Percentiles rank a stretch among this genome's conserved stretches.
Evolutionary conservation across 2,329 filamentous ascomycete genomes (phyloP).

Genomic region (Nemania bipapillata): DNA sequence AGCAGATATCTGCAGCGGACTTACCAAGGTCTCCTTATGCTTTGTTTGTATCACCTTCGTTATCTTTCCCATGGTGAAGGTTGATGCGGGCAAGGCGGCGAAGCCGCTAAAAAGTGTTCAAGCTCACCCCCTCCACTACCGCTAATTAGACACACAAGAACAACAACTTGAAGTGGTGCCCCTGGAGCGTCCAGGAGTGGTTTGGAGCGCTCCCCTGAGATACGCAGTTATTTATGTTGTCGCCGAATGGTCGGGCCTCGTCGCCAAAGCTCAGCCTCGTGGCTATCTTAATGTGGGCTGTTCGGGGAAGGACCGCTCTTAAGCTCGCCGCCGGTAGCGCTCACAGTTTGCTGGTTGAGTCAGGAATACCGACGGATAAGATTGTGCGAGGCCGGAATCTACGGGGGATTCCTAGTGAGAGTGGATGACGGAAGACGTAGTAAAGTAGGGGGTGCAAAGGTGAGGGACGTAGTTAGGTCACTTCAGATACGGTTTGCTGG

Average conservation of each 20-base stretch:
- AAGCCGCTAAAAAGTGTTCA: conserved; percentile 62
- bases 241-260: conserved; percentile 37
- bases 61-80: conserved; percentile 74
- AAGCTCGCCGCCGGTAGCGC: conserved; percentile 29
- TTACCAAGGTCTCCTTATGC: conserved; percentile 74
- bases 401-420: not conserved
- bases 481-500: conserved; percentile 40
- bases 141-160: conserved; percentile 53
- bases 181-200: conserved; percentile 47
- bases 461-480: conserved; percentile 28
- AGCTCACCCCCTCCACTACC: conserved; percentile 68
- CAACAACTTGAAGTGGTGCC: conserved; percentile 54
- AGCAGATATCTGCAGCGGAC: conserved; percentile 44
- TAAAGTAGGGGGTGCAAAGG: conserved; percentile 28
- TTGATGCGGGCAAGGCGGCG: conserved; percentile 68
- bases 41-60: conserved; percentile 73
- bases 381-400: conserved; percentile 7
- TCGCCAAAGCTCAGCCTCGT: conserved; percentile 46
- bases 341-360: conserved; percentile 31
- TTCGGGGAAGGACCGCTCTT: conserved; percentile 19
- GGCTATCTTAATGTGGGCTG: conserved; percentile 39
- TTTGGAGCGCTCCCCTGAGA: conserved; percentile 47
- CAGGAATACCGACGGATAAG: not conserved
- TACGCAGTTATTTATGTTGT: conserved; percentile 27
- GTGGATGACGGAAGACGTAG: conserved; percentile 11